Evolutionary conservation across 176 grass and related monocot species (phyloP), one percentile per base, ranked within the genome.

Genomic region (Microstegium vimineum): DNA sequence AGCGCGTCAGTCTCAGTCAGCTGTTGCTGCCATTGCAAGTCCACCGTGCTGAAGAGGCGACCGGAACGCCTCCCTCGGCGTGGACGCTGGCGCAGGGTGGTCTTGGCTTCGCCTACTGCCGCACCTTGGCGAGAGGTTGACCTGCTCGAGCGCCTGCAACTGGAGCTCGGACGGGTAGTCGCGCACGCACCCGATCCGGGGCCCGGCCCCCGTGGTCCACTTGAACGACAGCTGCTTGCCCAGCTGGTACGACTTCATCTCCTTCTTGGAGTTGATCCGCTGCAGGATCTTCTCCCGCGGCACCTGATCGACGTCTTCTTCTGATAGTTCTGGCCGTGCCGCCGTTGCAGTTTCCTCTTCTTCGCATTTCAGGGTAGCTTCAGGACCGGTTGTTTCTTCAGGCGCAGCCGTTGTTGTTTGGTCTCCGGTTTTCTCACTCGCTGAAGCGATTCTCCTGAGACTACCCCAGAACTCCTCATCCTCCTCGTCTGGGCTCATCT

Each of bases 141-240:
- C 82, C 80, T 91, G 91, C 71, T 97, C 94, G 37, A 97, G 86
- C 31, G 94, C 91, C 40, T 84, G 89, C 42, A 90, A 46, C 66
- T 91, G 94, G 6, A 97, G 91, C 85, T 97, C 91, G 3, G 94
- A 88, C 18, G 91, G 94, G 84, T 97, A 94, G 85, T 97, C 94
- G 60, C 91, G 90, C 28, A 97, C 89, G 66, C 91, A 97, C 40
- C 91, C 94, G 63, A 97, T 97, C 13, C 94, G 74, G 47, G 94
- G 94, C 1, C 94, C 94, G 0, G 89, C 94, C 3, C 94, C 91
- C 2, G 91, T 94, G 15, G 89, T 90, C 94, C 89, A 92, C 56
- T 82, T 90, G 75, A 89, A 89, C 10, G 94, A 94, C 23, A 97
- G 81, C 49, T 94, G 89, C 82, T 90, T 94, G 13, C 94, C 94